Evolutionary conservation across 2,329 filamentous ascomycete genomes (phyloP).

Genomic region (Ascochyta pisi): DNA sequence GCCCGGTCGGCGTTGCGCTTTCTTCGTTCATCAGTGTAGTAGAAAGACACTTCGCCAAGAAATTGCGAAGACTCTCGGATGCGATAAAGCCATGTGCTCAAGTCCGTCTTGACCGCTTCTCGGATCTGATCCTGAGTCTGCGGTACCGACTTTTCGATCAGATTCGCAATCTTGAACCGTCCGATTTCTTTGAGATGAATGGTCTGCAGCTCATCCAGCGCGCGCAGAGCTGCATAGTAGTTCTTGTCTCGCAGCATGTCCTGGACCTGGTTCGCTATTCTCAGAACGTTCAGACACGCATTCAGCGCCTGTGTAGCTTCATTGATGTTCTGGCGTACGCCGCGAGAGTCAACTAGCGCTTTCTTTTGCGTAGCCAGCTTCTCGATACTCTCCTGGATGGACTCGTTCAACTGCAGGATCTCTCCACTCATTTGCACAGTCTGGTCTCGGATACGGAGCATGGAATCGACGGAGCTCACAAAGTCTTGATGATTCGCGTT

Average conservation of each 20-base stretch:
- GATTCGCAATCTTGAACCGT: conserved; percentile 91
- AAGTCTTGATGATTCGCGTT: conserved; percentile 98
- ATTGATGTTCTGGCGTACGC: conserved; percentile 93
- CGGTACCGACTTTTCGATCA: conserved; percentile 95
- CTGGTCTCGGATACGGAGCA: conserved; percentile 90
- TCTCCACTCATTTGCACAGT: conserved; percentile 88
- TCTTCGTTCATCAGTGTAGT: conserved; percentile 88
- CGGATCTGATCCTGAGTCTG: conserved; percentile 91
- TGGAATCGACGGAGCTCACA: conserved; percentile 87
- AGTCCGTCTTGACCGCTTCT: conserved; percentile 93
- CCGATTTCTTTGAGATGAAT: conserved; percentile 94
- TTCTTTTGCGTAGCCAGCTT: conserved; percentile 94
- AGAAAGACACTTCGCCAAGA: conserved; percentile 93
- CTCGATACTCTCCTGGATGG: conserved; percentile 93
- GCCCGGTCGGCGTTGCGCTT: conserved; percentile 82
- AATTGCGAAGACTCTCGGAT: conserved; percentile 97
- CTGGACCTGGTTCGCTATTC: conserved; percentile 92
- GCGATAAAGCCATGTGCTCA: conserved; percentile 95
- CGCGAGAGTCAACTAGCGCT: conserved; percentile 87
- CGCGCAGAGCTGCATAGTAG: conserved; percentile 92
- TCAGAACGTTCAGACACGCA: conserved; percentile 89
- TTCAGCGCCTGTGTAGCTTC: conserved; percentile 88
- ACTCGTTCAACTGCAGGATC: conserved; percentile 90
- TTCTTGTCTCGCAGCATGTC: conserved; percentile 91
- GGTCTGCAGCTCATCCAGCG: conserved; percentile 93